These are phyloP conservation scores for Lanmaoa rubissima DNA, from an alignment of 768 basidiomycete genomes.

Conservation along the genomic window DNA sequence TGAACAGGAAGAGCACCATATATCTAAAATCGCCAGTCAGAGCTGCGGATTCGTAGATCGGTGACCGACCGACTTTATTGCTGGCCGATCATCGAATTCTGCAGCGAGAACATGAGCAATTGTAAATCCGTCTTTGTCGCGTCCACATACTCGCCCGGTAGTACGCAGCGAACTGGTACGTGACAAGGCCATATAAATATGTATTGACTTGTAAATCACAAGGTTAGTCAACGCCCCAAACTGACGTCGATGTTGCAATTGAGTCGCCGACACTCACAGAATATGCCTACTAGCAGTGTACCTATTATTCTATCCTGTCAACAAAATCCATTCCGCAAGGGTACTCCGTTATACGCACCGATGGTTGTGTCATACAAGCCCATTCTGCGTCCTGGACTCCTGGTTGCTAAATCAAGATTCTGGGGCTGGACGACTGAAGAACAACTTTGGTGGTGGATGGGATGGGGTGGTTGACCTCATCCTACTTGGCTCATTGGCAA, in stretches of 20 bases:
- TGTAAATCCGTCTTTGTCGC: background rate
- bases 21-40: background rate
- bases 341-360: background rate
- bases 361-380: background rate
- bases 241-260: background rate
- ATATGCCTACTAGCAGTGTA: background rate
- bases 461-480: no score
- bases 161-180: slow-evolving; percentile 42
- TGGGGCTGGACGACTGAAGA: background rate
- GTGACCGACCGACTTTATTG: slow-evolving; percentile 1
- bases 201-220: slow-evolving; percentile 18
- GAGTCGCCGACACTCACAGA: background rate
- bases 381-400: background rate
- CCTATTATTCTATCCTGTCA: background rate
- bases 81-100: slow-evolving; percentile 15
- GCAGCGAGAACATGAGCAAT: background rate
- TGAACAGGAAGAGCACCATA: slow-evolving; percentile 16
- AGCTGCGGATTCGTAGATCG: background rate
- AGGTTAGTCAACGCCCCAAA: background rate
- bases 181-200: slow-evolving; percentile 41
- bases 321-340: background rate
- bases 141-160: slow-evolving; percentile 21
- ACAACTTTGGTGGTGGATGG: background rate
- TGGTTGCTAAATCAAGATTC: no score
- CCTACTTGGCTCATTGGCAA: background rate